phyloP scores from a whole-genome alignment of 805 yeast genomes.

The Metahyphopichia silvanorum region DNA sequence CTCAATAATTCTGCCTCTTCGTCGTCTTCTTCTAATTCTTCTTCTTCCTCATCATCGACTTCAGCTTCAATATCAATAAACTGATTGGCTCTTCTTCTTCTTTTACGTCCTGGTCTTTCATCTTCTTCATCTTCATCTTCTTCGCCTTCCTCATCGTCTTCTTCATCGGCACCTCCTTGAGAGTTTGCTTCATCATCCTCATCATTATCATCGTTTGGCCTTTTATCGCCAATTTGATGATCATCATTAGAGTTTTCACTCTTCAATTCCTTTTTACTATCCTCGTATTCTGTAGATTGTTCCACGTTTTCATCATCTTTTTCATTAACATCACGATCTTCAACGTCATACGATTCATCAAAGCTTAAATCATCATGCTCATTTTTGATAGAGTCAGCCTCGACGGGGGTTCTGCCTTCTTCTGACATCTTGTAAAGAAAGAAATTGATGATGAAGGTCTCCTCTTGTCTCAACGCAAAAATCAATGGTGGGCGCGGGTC shows the following conservation, averaged over 20 bases:
- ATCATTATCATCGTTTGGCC: conserved; percentile 7
- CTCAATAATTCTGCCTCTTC: conserved; percentile 85
- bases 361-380: conserved; percentile 4
- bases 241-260: conserved; percentile 3
- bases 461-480: too few relatives aligned
- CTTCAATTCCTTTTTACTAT: conserved; percentile 6
- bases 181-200: conserved; percentile 14
- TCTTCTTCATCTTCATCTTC: conserved; percentile 51
- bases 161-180: conserved; percentile 40
- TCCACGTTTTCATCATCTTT: conserved; percentile 14
- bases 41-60: conserved; percentile 97
- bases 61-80: conserved; percentile 98
- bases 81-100: conserved; percentile 62
- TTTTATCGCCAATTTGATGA: conserved; percentile 5
- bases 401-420: conserved; percentile 6
- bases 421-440: conserved; percentile 10
- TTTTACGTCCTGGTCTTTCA: conserved; percentile 47
- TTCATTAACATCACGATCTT: conserved; percentile 12
- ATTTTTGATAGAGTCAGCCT: conserved; percentile 3
- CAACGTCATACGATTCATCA: conserved; percentile 10
- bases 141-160: conserved; percentile 47
- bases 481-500: too few relatives aligned
- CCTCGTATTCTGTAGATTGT: conserved; percentile 4
- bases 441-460: too few relatives aligned
- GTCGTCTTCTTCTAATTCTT: conserved; percentile 83